Conservation (phyloP, 78 protist genomes). For the Tieghemostelium lacteum region DNA sequence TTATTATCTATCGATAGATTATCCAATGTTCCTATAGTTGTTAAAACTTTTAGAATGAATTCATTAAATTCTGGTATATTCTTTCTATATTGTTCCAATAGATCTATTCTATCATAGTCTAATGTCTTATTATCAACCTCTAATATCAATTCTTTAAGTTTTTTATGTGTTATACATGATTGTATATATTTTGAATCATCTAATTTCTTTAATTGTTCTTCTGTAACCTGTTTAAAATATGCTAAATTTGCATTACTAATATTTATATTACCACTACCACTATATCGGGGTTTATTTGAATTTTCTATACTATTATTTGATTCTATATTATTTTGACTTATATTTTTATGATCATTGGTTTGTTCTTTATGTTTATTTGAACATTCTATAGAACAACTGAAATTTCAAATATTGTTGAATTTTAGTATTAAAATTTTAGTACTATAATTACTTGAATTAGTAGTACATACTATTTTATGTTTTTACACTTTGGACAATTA, state of each 20-base stretch:
- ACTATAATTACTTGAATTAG: too few species aligned
- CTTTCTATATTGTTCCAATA: conserved; percentile 23
- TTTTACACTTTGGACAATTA: conserved; percentile 31
- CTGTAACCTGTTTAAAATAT: conserved; percentile 43
- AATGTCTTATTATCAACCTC: conserved; percentile 20
- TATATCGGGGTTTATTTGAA: background rate
- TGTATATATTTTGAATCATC: conserved; percentile 44
- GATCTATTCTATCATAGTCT: conserved; percentile 10
- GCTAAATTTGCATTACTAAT: background rate
- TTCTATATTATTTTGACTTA: background rate
- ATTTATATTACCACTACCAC: background rate
- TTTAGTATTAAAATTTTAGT: too few species aligned
- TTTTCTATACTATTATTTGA: background rate
- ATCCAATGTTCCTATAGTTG: conserved; percentile 53
- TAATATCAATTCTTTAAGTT: conserved; percentile 28
- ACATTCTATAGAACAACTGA: conserved; percentile 20
- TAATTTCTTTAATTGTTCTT: conserved; percentile 33
- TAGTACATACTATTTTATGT: conserved; percentile 38
- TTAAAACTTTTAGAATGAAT: conserved; percentile 38
- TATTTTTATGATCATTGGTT: background rate
- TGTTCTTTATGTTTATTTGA: conserved; percentile 20
- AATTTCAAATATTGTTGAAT: too few species aligned
- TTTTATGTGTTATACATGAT: conserved; percentile 2
- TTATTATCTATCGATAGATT: conserved; percentile 9
- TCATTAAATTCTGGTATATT: conserved; percentile 65